phyloP scores from a whole-genome alignment of 345 rosid genomes.

The Eutrema heterophyllum region DNA sequence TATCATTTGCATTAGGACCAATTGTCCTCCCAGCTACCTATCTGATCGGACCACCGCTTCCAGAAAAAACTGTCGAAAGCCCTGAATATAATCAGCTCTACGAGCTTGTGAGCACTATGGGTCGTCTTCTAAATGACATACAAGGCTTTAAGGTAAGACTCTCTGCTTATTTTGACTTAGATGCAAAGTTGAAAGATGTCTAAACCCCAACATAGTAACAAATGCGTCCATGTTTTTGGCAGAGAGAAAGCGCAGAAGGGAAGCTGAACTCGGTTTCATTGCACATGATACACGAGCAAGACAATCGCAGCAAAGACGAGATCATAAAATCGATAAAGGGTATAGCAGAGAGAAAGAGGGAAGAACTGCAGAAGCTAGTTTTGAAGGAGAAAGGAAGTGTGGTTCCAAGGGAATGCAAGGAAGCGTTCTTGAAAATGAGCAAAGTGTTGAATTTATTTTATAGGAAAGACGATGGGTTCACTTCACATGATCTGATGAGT shows the following conservation, averaged over 20 bases:
- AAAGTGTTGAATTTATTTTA: slow-evolving; percentile 66
- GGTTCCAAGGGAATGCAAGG: slow-evolving; percentile 71
- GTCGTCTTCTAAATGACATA: slow-evolving; percentile 82
- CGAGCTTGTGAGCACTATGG: slow-evolving; percentile 64
- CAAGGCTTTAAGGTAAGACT: slow-evolving; percentile 54
- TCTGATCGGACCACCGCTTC: slow-evolving; percentile 63
- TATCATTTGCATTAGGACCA: slow-evolving; percentile 84
- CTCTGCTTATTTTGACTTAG: not conserved
- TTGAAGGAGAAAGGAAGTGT: slow-evolving; percentile 46
- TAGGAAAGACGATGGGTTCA: slow-evolving; percentile 74
- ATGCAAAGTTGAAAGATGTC: not conserved
- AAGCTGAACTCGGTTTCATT: slow-evolving; percentile 65
- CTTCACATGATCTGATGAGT: slow-evolving; percentile 40
- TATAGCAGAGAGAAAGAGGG: slow-evolving; percentile 33
- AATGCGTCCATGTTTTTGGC: slow-evolving; percentile 14
- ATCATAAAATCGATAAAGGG: slow-evolving; percentile 33
- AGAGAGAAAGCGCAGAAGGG: slow-evolving; percentile 75
- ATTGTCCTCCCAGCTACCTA: slow-evolving; percentile 74
- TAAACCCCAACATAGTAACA: not conserved
- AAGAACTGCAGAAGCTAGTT: slow-evolving; percentile 47
- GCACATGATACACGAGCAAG: slow-evolving; percentile 39
- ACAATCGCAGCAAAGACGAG: slow-evolving; percentile 36
- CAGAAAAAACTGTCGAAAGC: slow-evolving; percentile 40
- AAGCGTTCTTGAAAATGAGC: slow-evolving; percentile 73
- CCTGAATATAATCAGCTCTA: slow-evolving; percentile 40